These are phyloP conservation scores for Agapanthus africanus DNA, from an alignment of 106 monocot genomes.

Conservation along the genomic window DNA sequence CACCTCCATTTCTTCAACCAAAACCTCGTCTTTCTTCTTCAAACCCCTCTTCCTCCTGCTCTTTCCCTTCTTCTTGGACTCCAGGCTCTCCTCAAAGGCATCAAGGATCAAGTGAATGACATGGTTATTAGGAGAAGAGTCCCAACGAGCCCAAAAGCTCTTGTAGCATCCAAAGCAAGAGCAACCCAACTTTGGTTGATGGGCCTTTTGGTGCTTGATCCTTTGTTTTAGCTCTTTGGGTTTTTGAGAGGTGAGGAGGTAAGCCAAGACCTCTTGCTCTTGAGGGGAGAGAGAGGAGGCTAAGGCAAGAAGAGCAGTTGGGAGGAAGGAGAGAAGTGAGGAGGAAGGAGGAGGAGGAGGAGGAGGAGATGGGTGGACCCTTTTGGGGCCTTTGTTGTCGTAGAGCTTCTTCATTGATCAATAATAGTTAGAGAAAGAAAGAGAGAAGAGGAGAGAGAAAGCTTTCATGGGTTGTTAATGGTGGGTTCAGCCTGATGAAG, in stretches of 20 bases:
- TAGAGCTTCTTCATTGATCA: conserved; percentile 32
- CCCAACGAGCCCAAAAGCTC: conserved; percentile 23
- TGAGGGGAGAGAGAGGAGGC: conserved; percentile 30
- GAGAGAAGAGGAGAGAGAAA: too few species aligned
- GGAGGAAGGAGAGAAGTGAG: conserved; percentile 15
- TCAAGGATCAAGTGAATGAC: conserved; percentile 13
- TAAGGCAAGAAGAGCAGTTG: conserved; percentile 33
- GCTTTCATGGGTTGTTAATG: too few species aligned
- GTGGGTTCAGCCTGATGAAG: too few species aligned
- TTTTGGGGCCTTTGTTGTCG: conserved; percentile 5
- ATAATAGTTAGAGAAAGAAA: too few species aligned
- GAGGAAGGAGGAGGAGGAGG: not conserved
- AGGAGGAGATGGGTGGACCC: conserved; percentile 37
- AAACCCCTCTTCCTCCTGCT: not conserved
- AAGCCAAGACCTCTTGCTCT: conserved; percentile 34
- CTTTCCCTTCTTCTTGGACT: not conserved
- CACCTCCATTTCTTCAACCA: not conserved
- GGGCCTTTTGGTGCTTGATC: conserved; percentile 4
- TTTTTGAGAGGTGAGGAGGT: conserved; percentile 21
- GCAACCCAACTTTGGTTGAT: conserved; percentile 32
- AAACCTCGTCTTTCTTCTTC: not conserved
- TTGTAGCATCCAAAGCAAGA: conserved; percentile 54
- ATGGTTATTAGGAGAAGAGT: conserved; percentile 11
- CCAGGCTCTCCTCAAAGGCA: not conserved
- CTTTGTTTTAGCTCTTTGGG: not conserved